phyloP scores from a whole-genome alignment of 371 early-diverging fungal genomes.

The Dichotomocladium elegans region DNA sequence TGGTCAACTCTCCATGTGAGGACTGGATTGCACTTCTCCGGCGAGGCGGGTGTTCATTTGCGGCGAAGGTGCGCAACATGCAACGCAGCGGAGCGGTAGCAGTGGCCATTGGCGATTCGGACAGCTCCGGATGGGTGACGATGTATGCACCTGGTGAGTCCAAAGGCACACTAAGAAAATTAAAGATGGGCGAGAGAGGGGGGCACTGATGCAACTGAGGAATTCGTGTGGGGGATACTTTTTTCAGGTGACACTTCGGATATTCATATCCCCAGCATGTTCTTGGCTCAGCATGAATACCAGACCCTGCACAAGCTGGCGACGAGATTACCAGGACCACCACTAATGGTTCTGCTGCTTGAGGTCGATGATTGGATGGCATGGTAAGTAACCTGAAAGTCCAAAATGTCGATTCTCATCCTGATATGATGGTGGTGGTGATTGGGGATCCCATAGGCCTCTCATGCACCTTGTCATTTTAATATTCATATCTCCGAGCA shows the following conservation, averaged over 20 bases:
- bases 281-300: constrained; percentile 66
- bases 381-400: constrained; percentile 33
- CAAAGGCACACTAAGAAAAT: not conserved
- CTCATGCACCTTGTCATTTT: constrained; percentile 66
- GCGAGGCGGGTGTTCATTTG: constrained; percentile 83
- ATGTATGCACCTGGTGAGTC: constrained; percentile 81
- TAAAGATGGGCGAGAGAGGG: not conserved
- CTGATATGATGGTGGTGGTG: not conserved
- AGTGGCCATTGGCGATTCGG: constrained; percentile 85
- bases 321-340: constrained; percentile 34
- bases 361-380: constrained; percentile 25
- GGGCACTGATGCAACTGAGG: constrained; percentile 4
- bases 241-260: constrained; percentile 77
- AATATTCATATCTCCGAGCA: constrained; percentile 64
- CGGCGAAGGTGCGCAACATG: constrained; percentile 86
- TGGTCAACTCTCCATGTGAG: constrained; percentile 26
- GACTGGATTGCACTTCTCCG: constrained; percentile 82
- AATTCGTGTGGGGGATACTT: no score
- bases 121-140: constrained; percentile 66
- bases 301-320: constrained; percentile 42
- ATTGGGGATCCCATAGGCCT: constrained; percentile 57
- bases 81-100: constrained; percentile 82
- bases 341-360: constrained; percentile 34
- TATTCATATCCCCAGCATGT: constrained; percentile 74
- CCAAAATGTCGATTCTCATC: no score